Conservation (phyloP, 305 asterid species). For the Rubia tinctorum region DNA sequence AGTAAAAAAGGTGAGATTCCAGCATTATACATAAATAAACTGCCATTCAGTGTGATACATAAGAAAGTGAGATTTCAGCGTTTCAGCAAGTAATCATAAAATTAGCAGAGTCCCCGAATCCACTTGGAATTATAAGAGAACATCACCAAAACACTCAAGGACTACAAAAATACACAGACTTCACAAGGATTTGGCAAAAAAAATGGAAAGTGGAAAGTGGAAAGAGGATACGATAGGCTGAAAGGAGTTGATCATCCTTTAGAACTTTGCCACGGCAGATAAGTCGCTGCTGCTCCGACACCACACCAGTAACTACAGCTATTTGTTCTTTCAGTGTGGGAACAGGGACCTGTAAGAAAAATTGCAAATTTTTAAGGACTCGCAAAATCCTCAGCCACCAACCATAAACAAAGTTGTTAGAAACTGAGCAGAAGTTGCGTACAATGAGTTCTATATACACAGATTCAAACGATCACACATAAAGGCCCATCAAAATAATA, state of each 20-base stretch:
- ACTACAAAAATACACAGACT: neutral
- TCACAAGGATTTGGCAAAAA: neutral
- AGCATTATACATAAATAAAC: neutral
- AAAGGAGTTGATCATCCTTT: slow-evolving; percentile 94
- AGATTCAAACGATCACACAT: neutral
- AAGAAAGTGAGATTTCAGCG: too few species aligned
- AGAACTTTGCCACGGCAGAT: slow-evolving; percentile 98
- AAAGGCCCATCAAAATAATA: neutral
- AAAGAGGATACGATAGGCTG: slow-evolving; percentile 96
- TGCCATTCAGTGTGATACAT: neutral
- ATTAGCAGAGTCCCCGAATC: neutral
- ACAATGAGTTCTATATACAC: neutral
- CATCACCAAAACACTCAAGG: neutral
- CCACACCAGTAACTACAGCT: slow-evolving; percentile 87
- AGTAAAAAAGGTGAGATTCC: neutral
- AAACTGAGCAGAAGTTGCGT: neutral
- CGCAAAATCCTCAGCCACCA: neutral
- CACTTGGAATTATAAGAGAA: neutral
- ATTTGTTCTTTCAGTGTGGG: slow-evolving; percentile 86
- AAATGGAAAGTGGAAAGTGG: neutral
- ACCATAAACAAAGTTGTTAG: neutral
- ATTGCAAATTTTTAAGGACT: neutral
- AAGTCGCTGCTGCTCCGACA: slow-evolving; percentile 94
- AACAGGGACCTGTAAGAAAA: slow-evolving; percentile 69
- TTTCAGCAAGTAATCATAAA: too few species aligned